These are phyloP conservation scores for Phytophthora capsici DNA, from an alignment of 352 stramenopile genomes.

Conservation along the genomic window DNA sequence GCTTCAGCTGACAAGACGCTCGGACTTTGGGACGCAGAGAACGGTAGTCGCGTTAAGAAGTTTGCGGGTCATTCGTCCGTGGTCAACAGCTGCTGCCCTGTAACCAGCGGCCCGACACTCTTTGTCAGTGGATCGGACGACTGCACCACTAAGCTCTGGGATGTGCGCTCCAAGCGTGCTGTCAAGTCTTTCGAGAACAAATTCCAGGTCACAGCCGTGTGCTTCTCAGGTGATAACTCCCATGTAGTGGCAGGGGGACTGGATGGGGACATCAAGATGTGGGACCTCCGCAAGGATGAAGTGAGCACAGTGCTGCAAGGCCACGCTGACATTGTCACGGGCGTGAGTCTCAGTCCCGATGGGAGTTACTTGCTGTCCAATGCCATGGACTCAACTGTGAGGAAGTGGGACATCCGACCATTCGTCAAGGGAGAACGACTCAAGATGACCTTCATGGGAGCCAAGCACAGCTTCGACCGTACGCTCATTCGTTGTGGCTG, in stretches of 20 bases:
- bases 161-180: slow-evolving; percentile 78
- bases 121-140: slow-evolving; percentile 94
- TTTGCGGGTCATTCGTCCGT: slow-evolving; percentile 82
- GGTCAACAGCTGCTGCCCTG: slow-evolving; percentile 93
- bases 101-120: slow-evolving; percentile 80
- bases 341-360: slow-evolving; percentile 93
- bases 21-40: slow-evolving; percentile 88
- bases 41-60: slow-evolving; percentile 83
- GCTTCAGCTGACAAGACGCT: slow-evolving; percentile 94
- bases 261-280: slow-evolving; percentile 94
- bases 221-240: slow-evolving; percentile 86
- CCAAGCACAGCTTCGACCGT: slow-evolving; percentile 94
- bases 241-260: slow-evolving; percentile 92
- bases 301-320: slow-evolving; percentile 88
- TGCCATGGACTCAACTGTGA: slow-evolving; percentile 93
- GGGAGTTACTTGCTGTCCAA: slow-evolving; percentile 94
- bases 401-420: slow-evolving; percentile 94
- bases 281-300: slow-evolving; percentile 91
- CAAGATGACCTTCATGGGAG: slow-evolving; percentile 75
- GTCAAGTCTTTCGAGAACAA: slow-evolving; percentile 88
- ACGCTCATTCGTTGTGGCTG: slow-evolving; percentile 93
- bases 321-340: slow-evolving; percentile 94
- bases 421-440: slow-evolving; percentile 76
- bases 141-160: slow-evolving; percentile 90
- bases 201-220: slow-evolving; percentile 92